Evolutionary conservation across 345 rosid species (phyloP).

Genomic region (Salix suchowensis): DNA sequence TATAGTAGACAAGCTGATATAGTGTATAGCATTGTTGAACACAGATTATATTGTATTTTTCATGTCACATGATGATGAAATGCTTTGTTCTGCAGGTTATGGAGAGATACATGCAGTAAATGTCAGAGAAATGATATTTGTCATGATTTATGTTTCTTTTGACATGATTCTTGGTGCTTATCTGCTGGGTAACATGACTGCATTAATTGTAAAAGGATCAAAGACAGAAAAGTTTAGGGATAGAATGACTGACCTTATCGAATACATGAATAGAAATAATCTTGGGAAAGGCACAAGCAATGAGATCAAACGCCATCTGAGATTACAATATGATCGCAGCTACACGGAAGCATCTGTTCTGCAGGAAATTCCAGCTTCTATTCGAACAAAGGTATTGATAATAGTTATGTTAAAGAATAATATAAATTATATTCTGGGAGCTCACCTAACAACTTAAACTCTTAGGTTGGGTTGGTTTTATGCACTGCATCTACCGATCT

Average conservation of each 20-base stretch:
- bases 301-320: slow-evolving; percentile 63
- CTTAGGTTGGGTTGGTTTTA: not conserved
- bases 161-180: slow-evolving; percentile 92
- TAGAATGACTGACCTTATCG: slow-evolving; percentile 63
- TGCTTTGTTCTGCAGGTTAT: slow-evolving; percentile 52
- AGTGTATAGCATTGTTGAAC: no score
- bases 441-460: rapidly evolving
- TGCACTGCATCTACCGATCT: not conserved
- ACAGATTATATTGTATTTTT: no score
- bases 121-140: slow-evolving; percentile 78
- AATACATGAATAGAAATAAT: slow-evolving; percentile 63
- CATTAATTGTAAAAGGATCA: slow-evolving; percentile 85
- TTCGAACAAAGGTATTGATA: slow-evolving; percentile 57
- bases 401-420: not conserved
- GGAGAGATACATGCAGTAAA: slow-evolving; percentile 92
- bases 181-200: slow-evolving; percentile 88
- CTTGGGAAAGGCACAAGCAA: slow-evolving; percentile 51
- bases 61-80: not conserved
- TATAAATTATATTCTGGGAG: no score
- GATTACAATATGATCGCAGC: slow-evolving; percentile 53
- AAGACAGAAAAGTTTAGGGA: slow-evolving; percentile 77
- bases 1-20: no score
- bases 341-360: slow-evolving; percentile 58
- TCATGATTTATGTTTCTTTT: slow-evolving; percentile 72
- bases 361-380: slow-evolving; percentile 75